These are phyloP conservation scores for Onygenales sp. DNA, from an alignment of 2,329 filamentous ascomycete genomes.

Conservation along the genomic window DNA sequence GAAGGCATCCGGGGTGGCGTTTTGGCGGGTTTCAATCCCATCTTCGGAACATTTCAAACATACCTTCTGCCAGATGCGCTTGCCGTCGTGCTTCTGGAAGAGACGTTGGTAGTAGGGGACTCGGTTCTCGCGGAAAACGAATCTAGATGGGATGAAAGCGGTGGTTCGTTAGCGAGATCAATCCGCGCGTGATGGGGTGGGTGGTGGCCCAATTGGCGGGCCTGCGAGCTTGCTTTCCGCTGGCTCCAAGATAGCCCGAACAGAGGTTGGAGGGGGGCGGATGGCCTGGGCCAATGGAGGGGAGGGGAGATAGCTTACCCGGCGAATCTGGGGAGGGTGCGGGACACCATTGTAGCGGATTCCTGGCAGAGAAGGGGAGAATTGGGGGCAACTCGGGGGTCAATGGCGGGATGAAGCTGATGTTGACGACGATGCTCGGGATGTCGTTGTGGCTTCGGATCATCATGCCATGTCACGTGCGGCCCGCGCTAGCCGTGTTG, in stretches of 20 bases:
- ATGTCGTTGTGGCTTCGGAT: not conserved
- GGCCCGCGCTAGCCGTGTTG: not conserved
- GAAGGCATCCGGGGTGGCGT: too few species aligned
- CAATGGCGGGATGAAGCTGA: conserved; percentile 14
- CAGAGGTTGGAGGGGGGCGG: too few species aligned
- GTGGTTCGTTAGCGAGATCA: too few species aligned
- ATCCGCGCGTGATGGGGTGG: too few species aligned
- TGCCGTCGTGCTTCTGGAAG: conserved; percentile 57
- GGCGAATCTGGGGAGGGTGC: conserved; percentile 33
- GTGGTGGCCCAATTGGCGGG: too few species aligned
- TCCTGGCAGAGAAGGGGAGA: conserved; percentile 9
- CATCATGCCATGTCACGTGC: conserved; percentile 1
- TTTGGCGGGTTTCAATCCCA: not conserved
- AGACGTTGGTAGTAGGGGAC: conserved; percentile 59
- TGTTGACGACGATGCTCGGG: not conserved
- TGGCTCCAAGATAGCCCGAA: too few species aligned
- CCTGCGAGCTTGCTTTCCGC: too few species aligned
- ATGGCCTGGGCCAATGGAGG: too few species aligned
- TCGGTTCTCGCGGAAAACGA: conserved; percentile 56
- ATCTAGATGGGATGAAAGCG: conserved; percentile 22
- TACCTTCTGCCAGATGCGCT: conserved; percentile 61
- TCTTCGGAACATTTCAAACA: conserved; percentile 16
- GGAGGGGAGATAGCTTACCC: conserved; percentile 25
- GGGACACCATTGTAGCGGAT: conserved; percentile 31
- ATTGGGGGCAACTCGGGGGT: conserved; percentile 12